A percentile compares a stretch with the other conserved stretches of the same genome.
Evolutionary conservation across 2,329 filamentous ascomycete species (phyloP).

Genomic region (Fusarium vanettenii): DNA sequence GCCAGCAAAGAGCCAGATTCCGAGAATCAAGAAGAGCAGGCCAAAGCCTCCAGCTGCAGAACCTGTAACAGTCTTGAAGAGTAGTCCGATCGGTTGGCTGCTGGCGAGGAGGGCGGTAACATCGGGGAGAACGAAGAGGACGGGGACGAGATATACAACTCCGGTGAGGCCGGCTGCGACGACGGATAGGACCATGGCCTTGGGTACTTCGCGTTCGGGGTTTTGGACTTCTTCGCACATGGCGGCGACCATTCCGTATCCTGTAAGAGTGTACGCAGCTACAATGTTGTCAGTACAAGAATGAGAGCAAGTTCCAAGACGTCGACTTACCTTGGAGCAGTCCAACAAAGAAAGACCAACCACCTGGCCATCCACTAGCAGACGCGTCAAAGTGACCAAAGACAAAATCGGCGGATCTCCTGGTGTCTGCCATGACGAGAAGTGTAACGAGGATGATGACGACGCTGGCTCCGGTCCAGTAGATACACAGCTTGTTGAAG

Average conservation of each 20-base stretch:
- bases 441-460: slow-evolving; percentile 76
- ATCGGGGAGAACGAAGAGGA: slow-evolving; percentile 80
- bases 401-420: slow-evolving; percentile 72
- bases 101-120: slow-evolving; percentile 72
- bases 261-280: slow-evolving; percentile 54
- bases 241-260: slow-evolving; percentile 63
- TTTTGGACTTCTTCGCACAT: slow-evolving; percentile 71
- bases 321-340: slow-evolving; percentile 58
- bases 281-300: slow-evolving; percentile 4
- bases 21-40: slow-evolving; percentile 78
- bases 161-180: slow-evolving; percentile 72
- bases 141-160: slow-evolving; percentile 73
- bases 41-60: slow-evolving; percentile 79
- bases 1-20: slow-evolving; percentile 80
- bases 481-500: slow-evolving; percentile 77
- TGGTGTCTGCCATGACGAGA: slow-evolving; percentile 72
- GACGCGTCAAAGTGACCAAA: slow-evolving; percentile 76
- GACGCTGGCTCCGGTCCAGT: slow-evolving; percentile 78
- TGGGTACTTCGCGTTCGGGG: slow-evolving; percentile 69
- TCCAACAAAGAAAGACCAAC: slow-evolving; percentile 67
- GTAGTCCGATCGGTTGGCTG: slow-evolving; percentile 78
- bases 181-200: slow-evolving; percentile 75
- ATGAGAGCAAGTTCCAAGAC: background rate
- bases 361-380: slow-evolving; percentile 75
- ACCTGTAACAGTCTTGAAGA: slow-evolving; percentile 81